phyloP scores from a whole-genome alignment of 441 rosid species.

The Populus hybrid region DNA sequence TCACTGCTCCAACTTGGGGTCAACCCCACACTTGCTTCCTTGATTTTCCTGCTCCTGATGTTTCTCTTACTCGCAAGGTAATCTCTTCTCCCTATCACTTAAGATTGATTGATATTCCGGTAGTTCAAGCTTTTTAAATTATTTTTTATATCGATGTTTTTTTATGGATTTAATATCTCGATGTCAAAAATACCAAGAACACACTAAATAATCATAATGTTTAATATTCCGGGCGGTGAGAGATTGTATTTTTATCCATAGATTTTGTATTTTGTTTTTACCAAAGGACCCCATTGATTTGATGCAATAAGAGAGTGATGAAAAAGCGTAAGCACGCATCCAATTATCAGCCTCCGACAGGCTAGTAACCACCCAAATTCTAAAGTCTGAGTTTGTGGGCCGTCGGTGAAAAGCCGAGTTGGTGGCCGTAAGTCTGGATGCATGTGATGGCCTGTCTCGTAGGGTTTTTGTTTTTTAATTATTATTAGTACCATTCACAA shows the following conservation, averaged over 20 bases:
- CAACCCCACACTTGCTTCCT: constrained; percentile 70
- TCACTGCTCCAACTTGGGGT: constrained; percentile 64
- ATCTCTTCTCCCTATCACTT: background rate
- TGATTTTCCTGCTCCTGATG: constrained; percentile 58
- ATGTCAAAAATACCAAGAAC: no score
- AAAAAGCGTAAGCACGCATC: background rate
- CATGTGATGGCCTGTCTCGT: background rate
- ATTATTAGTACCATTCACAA: no score
- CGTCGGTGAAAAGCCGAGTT: background rate
- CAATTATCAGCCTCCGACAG: background rate
- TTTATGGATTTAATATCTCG: no score
- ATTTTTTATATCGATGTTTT: no score
- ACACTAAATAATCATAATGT: no score
- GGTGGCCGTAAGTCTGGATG: background rate
- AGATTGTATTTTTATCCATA: no score
- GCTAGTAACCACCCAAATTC: background rate
- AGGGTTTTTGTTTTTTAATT: no score
- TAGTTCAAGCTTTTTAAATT: no score
- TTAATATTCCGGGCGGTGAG: no score
- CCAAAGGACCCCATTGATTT: background rate
- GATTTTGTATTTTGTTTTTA: no score
- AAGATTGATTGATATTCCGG: no score
- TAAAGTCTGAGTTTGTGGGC: background rate
- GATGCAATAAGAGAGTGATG: background rate
- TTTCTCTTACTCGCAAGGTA: constrained; percentile 97